Evolutionary conservation across 2,329 filamentous ascomycete species (phyloP).

Genomic region (Bipolaris victoriae): DNA sequence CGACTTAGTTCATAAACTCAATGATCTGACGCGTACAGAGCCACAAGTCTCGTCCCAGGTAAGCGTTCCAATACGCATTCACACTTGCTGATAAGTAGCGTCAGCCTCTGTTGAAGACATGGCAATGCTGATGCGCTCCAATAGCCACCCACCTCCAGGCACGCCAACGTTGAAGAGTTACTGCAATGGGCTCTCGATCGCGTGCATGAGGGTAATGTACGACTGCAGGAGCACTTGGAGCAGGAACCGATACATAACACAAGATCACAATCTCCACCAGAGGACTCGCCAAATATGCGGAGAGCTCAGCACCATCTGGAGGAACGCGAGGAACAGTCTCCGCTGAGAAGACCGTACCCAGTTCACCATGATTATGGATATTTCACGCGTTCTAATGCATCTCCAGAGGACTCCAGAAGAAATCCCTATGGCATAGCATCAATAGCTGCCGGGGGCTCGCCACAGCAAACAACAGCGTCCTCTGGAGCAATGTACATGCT

Average conservation of each 20-base stretch:
- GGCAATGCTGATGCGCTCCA: slow-evolving; percentile 14
- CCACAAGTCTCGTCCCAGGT: slow-evolving; percentile 28
- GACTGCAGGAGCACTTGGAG: slow-evolving; percentile 25
- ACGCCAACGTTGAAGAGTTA: slow-evolving; percentile 21
- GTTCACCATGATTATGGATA: slow-evolving; percentile 20
- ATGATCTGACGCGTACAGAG: slow-evolving; percentile 27
- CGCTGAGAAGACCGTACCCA: slow-evolving; percentile 23
- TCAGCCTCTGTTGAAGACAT: slow-evolving; percentile 1
- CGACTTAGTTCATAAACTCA: slow-evolving; percentile 26
- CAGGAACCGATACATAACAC: slow-evolving; percentile 18
- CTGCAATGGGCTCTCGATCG: slow-evolving; percentile 34
- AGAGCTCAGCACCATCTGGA: slow-evolving; percentile 32
- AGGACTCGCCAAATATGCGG: slow-evolving; percentile 29
- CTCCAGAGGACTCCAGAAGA: slow-evolving; percentile 28
- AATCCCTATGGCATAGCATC: slow-evolving; percentile 26
- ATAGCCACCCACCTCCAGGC: slow-evolving; percentile 25
- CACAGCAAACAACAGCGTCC: slow-evolving; percentile 48
- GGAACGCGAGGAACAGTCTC: slow-evolving; percentile 30
- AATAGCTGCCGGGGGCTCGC: slow-evolving; percentile 24
- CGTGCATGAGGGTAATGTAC: slow-evolving; percentile 32
- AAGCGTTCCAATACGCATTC: slow-evolving; percentile 15
- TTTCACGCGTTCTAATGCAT: slow-evolving; percentile 19
- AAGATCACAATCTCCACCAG: slow-evolving; percentile 18
- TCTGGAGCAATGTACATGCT: slow-evolving; percentile 51
- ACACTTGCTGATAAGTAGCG: slow-evolving; percentile 1